A percentile compares a stretch with the other conserved stretches of the same genome.
These are phyloP conservation scores for Phialophora macrospora DNA, from an alignment of 2,329 filamentous ascomycete species.

Conservation along the genomic window DNA sequence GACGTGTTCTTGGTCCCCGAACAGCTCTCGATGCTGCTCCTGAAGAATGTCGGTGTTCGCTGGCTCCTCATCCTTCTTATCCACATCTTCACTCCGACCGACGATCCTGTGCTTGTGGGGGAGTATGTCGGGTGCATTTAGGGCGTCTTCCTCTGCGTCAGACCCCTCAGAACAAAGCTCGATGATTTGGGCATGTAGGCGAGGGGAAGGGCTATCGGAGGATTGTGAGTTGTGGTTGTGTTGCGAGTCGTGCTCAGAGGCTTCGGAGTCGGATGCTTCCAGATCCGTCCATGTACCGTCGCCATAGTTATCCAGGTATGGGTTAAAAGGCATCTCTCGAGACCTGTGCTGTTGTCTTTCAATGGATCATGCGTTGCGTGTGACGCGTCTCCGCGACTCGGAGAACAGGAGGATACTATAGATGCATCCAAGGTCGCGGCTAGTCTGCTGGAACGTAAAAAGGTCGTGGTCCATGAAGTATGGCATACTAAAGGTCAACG, in stretches of 20 bases:
- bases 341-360: neutral
- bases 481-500: too few relatives aligned
- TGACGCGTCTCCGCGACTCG: neutral
- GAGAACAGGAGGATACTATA: neutral
- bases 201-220: slow-evolving; percentile 7
- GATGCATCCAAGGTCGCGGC: neutral
- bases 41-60: neutral
- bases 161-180: neutral
- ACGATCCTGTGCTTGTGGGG: neutral
- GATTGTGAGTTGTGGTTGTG: neutral
- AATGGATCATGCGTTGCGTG: neutral
- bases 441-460: neutral
- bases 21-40: neutral
- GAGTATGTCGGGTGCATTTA: neutral
- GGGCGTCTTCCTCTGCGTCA: neutral
- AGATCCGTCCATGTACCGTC: slow-evolving; percentile 7
- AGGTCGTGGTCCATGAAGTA: neutral
- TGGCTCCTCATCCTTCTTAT: neutral
- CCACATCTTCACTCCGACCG: neutral
- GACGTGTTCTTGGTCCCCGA: neutral
- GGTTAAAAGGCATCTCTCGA: slow-evolving; percentile 2
- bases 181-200: neutral
- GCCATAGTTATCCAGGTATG: neutral
- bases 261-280: slow-evolving; percentile 4
- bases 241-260: neutral